Evolutionary conservation across 2,329 filamentous ascomycete species (phyloP).

Genomic region (Clarireedia hainanense): DNA sequence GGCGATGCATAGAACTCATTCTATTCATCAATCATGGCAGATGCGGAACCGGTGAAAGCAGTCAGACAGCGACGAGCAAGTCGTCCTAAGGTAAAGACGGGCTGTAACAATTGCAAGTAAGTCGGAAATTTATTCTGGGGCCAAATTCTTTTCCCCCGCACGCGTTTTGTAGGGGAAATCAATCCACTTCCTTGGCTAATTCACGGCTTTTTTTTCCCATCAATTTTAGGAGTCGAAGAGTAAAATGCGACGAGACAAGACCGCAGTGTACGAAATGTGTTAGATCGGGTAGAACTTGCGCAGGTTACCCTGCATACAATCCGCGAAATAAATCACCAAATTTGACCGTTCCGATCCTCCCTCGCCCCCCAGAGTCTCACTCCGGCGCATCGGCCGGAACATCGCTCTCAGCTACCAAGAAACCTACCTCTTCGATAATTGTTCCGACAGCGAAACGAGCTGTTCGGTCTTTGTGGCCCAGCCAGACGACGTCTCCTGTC

Average conservation of each 20-base stretch:
- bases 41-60: neutral
- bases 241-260: conserved; percentile 59
- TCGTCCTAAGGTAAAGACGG: conserved; percentile 52
- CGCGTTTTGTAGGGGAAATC: neutral
- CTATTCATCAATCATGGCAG: conserved; percentile 6
- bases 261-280: conserved; percentile 54
- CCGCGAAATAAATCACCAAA: conserved; percentile 12
- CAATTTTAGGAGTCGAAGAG: conserved; percentile 43
- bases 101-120: conserved; percentile 62
- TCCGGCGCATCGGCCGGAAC: conserved; percentile 4
- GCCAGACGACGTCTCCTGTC: conserved; percentile 2
- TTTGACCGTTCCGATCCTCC: conserved; percentile 20
- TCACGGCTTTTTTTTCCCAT: neutral
- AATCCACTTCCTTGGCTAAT: conserved; percentile 2
- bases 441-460: neutral
- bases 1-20: conserved; percentile 2
- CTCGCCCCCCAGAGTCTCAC: conserved; percentile 11
- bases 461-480: neutral
- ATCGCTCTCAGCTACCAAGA: conserved; percentile 1
- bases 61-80: conserved; percentile 22
- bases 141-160: neutral
- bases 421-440: neutral
- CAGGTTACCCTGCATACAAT: conserved; percentile 44
- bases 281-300: conserved; percentile 49
- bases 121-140: conserved; percentile 21